Evolutionary conservation across 2,329 filamentous ascomycete species (phyloP), one percentile per base, ranked within the genome.

Genomic region (Epichloe festucae): DNA sequence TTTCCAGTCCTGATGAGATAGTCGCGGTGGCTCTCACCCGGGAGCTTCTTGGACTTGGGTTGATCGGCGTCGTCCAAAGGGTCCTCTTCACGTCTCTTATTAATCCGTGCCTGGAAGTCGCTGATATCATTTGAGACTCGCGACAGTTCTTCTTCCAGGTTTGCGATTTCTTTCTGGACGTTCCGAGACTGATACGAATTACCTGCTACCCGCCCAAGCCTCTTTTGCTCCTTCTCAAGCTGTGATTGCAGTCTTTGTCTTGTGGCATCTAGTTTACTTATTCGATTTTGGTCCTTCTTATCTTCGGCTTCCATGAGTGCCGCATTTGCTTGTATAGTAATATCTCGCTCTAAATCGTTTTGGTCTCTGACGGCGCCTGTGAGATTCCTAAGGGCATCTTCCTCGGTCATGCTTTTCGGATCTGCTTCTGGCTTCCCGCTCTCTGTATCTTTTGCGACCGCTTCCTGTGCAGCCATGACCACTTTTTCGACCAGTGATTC

Each of bases 1-100:
- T 97, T 97, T 55, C 93, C 93, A 0, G 91, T 98, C 31, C 93
- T 82, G 47, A 98, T 93, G 46, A 98, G 77, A 64, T 87, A 98
- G 46, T 95, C 90, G 48, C 90, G 81, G 54, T 88, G 82, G 23
- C 79, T 89, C 70, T 97, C 93, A 54, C 87, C 87, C 1, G 87
- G 82, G 52, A 91, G 69, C 50, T 79, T 81, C 53, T 76, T 75
- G 49, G 77, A 81, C 31, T 76, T 77, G 14, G 64, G 62, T 35
- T 71, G 67, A 19, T 67, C 67, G 1, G 67, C 59, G 10, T 73
- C 70, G 2, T 71, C 67, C 3, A 68, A 66, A 36, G 72, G 72
- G 15, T 63, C 65, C n/a, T 75, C 73, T 53, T 78, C 71, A 53
- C 86, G 82, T 51, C 91, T 78, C 54, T 87, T 79, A 56, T 84